A percentile compares a stretch with the other conserved stretches of the same genome.
These are phyloP conservation scores for Amniculicola lignicola DNA, from an alignment of 495 filamentous ascomycete species.

Conservation along the genomic window DNA sequence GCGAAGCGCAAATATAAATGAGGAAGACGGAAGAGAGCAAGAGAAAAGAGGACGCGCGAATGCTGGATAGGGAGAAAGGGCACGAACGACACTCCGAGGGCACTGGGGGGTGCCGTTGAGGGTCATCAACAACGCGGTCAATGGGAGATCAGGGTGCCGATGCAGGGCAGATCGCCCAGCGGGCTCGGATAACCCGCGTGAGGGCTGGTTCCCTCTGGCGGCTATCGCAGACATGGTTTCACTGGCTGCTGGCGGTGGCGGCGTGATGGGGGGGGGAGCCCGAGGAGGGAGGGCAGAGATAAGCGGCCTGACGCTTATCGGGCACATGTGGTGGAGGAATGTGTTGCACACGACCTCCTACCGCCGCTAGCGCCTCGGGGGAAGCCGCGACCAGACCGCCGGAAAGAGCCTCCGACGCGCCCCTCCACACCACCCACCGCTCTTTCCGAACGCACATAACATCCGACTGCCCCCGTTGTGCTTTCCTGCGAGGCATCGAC, in stretches of 20 bases:
- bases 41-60: not conserved
- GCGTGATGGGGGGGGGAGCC: slow-evolving; percentile 1
- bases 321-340: not conserved
- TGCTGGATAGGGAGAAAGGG: not conserved
- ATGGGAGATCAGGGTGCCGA: not conserved
- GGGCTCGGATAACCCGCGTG: slow-evolving; percentile 15
- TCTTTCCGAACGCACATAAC: not conserved
- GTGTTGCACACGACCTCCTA: slow-evolving; percentile 14
- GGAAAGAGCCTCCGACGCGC: too few species aligned
- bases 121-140: slow-evolving; percentile 16
- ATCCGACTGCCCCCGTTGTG: too few species aligned
- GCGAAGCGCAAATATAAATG: not conserved
- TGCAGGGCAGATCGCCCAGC: slow-evolving; percentile 14
- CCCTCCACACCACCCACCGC: not conserved
- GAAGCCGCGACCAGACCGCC: not conserved
- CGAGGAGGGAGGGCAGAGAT: slow-evolving; percentile 3
- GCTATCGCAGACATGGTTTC: slow-evolving; percentile 1
- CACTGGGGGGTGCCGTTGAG: not conserved
- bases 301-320: slow-evolving; percentile 16
- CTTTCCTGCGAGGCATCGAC: too few species aligned
- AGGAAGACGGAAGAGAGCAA: not conserved
- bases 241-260: not conserved
- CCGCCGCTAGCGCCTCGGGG: slow-evolving; percentile 18
- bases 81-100: not conserved
- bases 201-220: not conserved